phyloP scores from a whole-genome alignment of 2,329 filamentous ascomycete genomes.

The Xylariaceae sp. region DNA sequence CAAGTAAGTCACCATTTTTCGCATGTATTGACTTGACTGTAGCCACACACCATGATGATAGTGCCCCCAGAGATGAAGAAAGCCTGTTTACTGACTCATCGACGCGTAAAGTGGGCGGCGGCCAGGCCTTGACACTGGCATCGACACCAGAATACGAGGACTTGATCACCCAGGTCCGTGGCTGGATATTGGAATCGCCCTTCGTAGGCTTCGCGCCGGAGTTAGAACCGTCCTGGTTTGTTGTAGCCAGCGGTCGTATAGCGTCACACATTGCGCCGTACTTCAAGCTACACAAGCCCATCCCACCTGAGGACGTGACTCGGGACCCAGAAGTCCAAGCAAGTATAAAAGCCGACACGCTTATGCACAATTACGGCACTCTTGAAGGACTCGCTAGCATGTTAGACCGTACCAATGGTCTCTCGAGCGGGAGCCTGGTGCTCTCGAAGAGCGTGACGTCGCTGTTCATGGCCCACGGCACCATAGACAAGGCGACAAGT shows the following conservation, averaged over 20 bases:
- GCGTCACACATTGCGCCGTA: slow-evolving; percentile 63
- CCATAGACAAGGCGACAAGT: slow-evolving; percentile 64
- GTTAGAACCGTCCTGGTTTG: slow-evolving; percentile 57
- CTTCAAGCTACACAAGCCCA: slow-evolving; percentile 59
- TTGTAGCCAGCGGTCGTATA: slow-evolving; percentile 61
- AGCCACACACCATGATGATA: background rate
- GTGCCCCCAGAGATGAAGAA: background rate
- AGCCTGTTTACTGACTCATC: background rate
- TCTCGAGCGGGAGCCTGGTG: slow-evolving; percentile 52
- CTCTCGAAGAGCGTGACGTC: slow-evolving; percentile 52
- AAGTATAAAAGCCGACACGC: slow-evolving; percentile 57
- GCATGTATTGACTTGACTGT: background rate
- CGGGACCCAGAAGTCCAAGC: slow-evolving; percentile 61
- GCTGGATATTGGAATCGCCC: slow-evolving; percentile 72
- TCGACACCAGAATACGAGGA: slow-evolving; percentile 46
- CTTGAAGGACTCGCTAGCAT: slow-evolving; percentile 73
- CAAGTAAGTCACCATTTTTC: slow-evolving; percentile 38
- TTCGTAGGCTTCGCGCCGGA: slow-evolving; percentile 68
- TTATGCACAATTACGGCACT: slow-evolving; percentile 80
- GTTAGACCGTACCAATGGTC: slow-evolving; percentile 63
- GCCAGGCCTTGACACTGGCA: slow-evolving; percentile 61
- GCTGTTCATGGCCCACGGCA: slow-evolving; percentile 72
- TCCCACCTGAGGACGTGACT: slow-evolving; percentile 60
- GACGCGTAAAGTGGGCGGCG: slow-evolving; percentile 61
- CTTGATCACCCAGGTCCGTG: slow-evolving; percentile 57